phyloP scores from a whole-genome alignment of 2,329 filamentous ascomycete species.

The Aciculosporium take region DNA sequence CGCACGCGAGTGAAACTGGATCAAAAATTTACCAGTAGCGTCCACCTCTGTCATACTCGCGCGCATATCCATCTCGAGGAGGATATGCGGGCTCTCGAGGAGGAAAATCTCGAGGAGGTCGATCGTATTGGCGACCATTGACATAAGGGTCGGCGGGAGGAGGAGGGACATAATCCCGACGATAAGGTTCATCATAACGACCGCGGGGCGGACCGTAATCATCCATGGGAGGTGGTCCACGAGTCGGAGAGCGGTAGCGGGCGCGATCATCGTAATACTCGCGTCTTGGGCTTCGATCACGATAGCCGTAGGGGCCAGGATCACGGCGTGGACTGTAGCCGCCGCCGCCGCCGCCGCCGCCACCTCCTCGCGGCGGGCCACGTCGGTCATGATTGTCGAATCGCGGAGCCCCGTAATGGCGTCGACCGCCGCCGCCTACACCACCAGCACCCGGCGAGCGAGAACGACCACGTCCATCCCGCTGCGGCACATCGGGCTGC shows the following conservation, averaged over 20 bases:
- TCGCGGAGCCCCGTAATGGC: conserved; percentile 47
- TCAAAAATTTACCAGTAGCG: conserved; percentile 33
- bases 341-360: conserved; percentile 27
- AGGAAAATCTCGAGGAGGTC: conserved; percentile 37
- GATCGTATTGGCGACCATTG: conserved; percentile 42
- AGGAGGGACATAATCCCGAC: conserved; percentile 51
- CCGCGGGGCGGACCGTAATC: conserved; percentile 60
- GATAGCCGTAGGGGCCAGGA: conserved; percentile 57
- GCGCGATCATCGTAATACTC: conserved; percentile 81
- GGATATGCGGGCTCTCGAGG: conserved; percentile 28
- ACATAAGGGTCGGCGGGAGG: conserved; percentile 49
- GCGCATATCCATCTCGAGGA: conserved; percentile 25
- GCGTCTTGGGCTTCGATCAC: conserved; percentile 71
- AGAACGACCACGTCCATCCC: conserved; percentile 56
- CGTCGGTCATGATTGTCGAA: conserved; percentile 75
- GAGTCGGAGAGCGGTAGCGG: conserved; percentile 67
- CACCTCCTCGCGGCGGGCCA: conserved; percentile 47
- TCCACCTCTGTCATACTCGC: conserved; percentile 36
- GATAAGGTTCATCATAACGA: conserved; percentile 66
- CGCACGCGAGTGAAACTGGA: conserved; percentile 9
- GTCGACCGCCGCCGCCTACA: conserved; percentile 22
- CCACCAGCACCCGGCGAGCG: conserved; percentile 44
- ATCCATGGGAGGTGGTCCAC: conserved; percentile 48
- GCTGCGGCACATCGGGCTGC: conserved; percentile 60
- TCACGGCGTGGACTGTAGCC: conserved; percentile 67